A percentile compares a stretch with the other conserved stretches of the same genome.
phyloP scores from a whole-genome alignment of 179 eudicot species.

The Beta corolliflora region DNA sequence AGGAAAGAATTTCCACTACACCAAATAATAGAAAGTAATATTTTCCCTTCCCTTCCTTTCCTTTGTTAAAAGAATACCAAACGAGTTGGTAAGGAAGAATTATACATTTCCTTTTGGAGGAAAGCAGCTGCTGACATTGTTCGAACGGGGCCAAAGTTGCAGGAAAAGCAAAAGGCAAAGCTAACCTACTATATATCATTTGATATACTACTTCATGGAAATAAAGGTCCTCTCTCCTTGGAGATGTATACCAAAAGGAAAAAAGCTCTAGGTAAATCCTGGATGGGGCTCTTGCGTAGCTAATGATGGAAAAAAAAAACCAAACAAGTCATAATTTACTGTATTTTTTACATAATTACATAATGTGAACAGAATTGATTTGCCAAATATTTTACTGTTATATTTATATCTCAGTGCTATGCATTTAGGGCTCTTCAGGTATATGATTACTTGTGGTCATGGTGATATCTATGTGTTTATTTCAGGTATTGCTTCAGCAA shows the following conservation, averaged over 20 bases:
- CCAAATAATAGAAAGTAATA: too few relatives aligned
- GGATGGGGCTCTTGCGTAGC: not conserved
- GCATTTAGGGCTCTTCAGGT: not conserved
- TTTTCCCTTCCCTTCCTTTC: too few relatives aligned
- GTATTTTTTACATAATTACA: not conserved
- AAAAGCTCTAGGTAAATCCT: not conserved
- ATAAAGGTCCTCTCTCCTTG: not conserved
- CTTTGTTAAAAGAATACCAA: too few relatives aligned
- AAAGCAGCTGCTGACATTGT: not conserved
- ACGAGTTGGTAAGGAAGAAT: too few relatives aligned
- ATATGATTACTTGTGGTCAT: not conserved
- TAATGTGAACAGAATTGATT: not conserved
- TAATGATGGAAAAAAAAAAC: not conserved
- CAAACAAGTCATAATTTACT: not conserved
- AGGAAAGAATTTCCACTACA: too few relatives aligned
- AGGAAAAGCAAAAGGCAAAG: not conserved
- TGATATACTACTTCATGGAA: not conserved
- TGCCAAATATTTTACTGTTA: not conserved
- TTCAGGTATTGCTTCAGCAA: slow-evolving; percentile 74
- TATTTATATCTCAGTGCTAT: not conserved
- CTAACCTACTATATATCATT: not conserved
- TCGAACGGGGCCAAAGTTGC: not conserved
- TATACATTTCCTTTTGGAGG: not conserved
- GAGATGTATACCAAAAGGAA: not conserved
- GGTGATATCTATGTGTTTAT: slow-evolving; percentile 8